Base-by-base conservation (phyloP, 2,329 filamentous ascomycete species). In the Talaromyces sp. region DNA sequence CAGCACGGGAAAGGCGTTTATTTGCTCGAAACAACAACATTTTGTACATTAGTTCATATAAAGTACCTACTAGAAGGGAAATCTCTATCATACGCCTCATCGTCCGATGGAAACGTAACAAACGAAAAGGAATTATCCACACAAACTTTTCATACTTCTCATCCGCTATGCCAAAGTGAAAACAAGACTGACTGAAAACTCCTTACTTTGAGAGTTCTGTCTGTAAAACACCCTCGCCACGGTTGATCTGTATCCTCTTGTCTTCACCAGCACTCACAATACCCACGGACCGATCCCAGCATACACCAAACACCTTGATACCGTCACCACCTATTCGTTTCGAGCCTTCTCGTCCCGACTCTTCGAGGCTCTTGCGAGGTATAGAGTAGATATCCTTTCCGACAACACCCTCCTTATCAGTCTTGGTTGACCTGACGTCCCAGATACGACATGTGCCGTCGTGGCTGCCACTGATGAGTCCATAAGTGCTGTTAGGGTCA, bases 191-290 rank as follows among this genome's bases (percentile, higher is more conserved):
- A 7, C 36, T 49, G 25, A n/a, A 3, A 31, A 29, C 10, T 17
- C 11, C 29, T 54, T 19, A 36, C 10, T 66, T 60, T 56, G 59
- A 67, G 64, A 25, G 63, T 54, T 60, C 64, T 34, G 58, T 51
- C 11, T 75, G 77, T 60, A 80, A 68, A 61, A 81, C 76, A 34
- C 78, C 85, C 68, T 85, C 83, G 19, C 88, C 89, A 70, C 86
- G 85, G 78, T 99, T 97, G 67, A 99, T 88, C 82, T 99, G 95
- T 72, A 99, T 89, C 81, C 87, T 89, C 82, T 95, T 97, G 75
- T 99, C 95, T 84, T 98, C 93, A 17, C 94, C 93, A 51, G 84
- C 93, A 73, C 91, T 96, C 53, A 97, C 90, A 75, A 99, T 94
- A 1, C 95, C 96, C 74, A 96, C 88, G 6, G 88, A 86, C 75